Evolutionary conservation across 768 basidiomycete species (phyloP).

Genomic region (Cystobasidium ongulense): DNA sequence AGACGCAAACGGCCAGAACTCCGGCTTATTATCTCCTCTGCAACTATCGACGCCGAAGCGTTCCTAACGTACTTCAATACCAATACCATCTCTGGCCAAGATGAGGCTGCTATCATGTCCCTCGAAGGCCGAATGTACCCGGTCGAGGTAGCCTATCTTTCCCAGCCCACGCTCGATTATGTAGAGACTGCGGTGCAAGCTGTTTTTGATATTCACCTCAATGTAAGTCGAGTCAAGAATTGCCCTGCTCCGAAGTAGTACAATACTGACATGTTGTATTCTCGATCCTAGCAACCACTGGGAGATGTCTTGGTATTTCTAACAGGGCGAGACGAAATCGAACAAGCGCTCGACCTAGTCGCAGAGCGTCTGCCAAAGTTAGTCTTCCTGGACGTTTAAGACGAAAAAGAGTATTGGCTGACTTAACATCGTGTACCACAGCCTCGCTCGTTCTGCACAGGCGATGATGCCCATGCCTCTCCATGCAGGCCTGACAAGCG

Average conservation of each 20-base stretch:
- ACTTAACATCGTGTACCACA: not conserved
- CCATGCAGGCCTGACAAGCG: slow-evolving; percentile 77
- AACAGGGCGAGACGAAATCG: slow-evolving; percentile 94
- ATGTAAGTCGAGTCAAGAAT: slow-evolving; percentile 51
- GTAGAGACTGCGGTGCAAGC: slow-evolving; percentile 71
- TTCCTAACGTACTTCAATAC: slow-evolving; percentile 83
- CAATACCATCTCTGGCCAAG: slow-evolving; percentile 45
- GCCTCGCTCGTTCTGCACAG: slow-evolving; percentile 50
- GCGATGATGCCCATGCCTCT: slow-evolving; percentile 64
- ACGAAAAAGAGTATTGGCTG: no score
- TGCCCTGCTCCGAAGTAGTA: no score
- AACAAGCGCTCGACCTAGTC: slow-evolving; percentile 60
- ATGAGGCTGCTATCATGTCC: slow-evolving; percentile 74
- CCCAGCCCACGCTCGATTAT: slow-evolving; percentile 70
- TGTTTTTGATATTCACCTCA: slow-evolving; percentile 65
- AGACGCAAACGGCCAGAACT: slow-evolving; percentile 81
- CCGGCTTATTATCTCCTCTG: slow-evolving; percentile 85
- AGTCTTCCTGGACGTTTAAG: not conserved
- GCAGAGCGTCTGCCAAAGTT: slow-evolving; percentile 26
- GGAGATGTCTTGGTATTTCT: slow-evolving; percentile 92
- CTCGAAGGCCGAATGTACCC: slow-evolving; percentile 92
- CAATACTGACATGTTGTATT: no score
- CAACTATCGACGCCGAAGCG: slow-evolving; percentile 83
- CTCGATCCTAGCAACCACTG: slow-evolving; percentile 55
- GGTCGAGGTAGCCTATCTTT: slow-evolving; percentile 81